phyloP scores from a whole-genome alignment of 306 rosid genomes.

The Lotus japonicus region DNA sequence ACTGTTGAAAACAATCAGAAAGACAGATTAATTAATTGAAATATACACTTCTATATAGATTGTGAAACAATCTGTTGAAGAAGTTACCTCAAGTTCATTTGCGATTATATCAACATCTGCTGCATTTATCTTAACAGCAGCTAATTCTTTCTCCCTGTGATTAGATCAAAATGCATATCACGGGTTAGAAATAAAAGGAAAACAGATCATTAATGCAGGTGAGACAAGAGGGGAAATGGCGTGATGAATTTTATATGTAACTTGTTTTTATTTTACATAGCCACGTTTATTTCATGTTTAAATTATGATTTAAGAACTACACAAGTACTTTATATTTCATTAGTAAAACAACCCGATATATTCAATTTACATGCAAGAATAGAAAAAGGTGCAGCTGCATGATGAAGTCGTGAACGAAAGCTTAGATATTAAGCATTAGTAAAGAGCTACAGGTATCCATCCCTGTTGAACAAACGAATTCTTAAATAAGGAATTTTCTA shows the following conservation, averaged over 20 bases:
- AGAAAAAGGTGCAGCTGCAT: neutral
- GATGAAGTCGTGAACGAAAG: neutral
- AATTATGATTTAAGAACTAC: neutral
- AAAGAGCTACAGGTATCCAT: neutral
- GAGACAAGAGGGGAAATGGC: neutral
- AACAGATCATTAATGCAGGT: neutral
- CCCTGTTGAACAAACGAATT: neutral
- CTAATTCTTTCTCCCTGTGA: conserved; percentile 83
- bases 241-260: neutral
- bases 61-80: neutral
- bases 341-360: neutral
- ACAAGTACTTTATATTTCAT: neutral
- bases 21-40: neutral
- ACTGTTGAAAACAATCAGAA: conserved; percentile 26
- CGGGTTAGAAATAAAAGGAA: neutral
- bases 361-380: neutral
- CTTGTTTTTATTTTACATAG: neutral
- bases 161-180: neutral
- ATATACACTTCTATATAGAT: neutral
- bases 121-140: conserved; percentile 82
- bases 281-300: neutral
- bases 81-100: conserved; percentile 72
- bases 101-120: conserved; percentile 87
- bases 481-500: neutral
- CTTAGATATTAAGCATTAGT: neutral